Percentiles rank a stretch among this genome's conserved stretches.
phyloP scores from a whole-genome alignment of 192 early-diverging fungal species.

The Mortierella alpina region DNA sequence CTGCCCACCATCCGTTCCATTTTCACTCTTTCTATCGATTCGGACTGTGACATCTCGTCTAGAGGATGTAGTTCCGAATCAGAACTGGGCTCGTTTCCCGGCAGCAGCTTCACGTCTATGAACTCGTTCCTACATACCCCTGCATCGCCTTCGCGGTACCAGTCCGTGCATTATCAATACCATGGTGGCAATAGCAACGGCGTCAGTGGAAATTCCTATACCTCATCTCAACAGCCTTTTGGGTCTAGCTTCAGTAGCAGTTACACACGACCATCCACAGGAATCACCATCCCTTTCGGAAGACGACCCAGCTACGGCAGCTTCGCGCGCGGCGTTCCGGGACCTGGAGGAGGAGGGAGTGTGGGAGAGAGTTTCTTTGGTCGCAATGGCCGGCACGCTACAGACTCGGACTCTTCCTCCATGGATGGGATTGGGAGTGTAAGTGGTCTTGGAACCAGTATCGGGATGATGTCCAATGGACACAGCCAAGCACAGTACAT shows the following conservation, averaged over 20 bases:
- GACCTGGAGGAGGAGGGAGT: neutral
- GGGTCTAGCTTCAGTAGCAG: constrained; percentile 25
- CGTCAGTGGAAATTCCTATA: neutral
- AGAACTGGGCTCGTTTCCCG: constrained; percentile 31
- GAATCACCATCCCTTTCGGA: constrained; percentile 34
- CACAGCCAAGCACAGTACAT: constrained; percentile 3
- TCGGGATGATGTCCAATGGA: constrained; percentile 7
- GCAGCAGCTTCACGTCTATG: constrained; percentile 37
- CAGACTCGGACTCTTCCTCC: constrained; percentile 34
- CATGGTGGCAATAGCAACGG: constrained; percentile 6
- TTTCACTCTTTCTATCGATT: constrained; percentile 40
- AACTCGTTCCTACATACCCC: constrained; percentile 45
- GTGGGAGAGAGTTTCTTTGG: neutral
- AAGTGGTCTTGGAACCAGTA: neutral
- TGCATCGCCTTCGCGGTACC: constrained; percentile 29
- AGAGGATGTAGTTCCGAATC: constrained; percentile 25
- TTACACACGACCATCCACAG: constrained; percentile 20
- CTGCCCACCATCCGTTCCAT: constrained; percentile 62
- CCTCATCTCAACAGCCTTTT: constrained; percentile 15
- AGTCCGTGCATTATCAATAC: constrained; percentile 18
- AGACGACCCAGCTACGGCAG: constrained; percentile 21
- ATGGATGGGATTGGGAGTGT: constrained; percentile 11
- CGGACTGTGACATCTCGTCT: constrained; percentile 35
- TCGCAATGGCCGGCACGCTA: neutral
- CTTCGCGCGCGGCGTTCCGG: neutral